Percentiles rank a stretch among this genome's conserved stretches.
Evolutionary conservation across 805 yeast species (phyloP).

Genomic region (Barnettozyma populi): DNA sequence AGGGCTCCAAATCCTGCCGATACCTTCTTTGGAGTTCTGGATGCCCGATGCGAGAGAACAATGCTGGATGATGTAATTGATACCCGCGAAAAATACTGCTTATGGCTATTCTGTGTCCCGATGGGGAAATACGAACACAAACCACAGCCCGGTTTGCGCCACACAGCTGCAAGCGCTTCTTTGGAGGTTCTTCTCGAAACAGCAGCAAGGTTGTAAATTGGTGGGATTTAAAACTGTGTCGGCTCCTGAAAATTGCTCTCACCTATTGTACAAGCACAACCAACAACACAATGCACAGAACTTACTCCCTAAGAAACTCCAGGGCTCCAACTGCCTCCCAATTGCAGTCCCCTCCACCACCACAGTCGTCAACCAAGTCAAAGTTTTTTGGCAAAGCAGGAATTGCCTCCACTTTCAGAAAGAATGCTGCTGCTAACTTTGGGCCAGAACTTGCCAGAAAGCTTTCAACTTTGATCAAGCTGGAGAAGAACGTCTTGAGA

Average conservation of each 20-base stretch:
- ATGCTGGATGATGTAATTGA: neutral
- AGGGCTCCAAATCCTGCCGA: no score
- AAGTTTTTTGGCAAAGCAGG: slow-evolving; percentile 86
- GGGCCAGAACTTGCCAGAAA: slow-evolving; percentile 80
- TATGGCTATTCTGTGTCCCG: neutral
- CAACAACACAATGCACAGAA: slow-evolving; percentile 77
- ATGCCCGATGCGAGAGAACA: neutral
- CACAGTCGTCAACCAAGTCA: slow-evolving; percentile 81
- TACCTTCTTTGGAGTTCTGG: neutral
- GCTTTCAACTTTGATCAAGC: slow-evolving; percentile 67
- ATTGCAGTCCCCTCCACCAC: slow-evolving; percentile 91
- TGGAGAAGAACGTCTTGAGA: slow-evolving; percentile 78
- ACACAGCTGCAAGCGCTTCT: neutral
- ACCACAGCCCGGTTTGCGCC: neutral
- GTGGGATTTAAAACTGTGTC: neutral
- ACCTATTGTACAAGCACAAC: neutral
- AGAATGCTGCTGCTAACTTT: slow-evolving; percentile 68
- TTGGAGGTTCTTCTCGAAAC: neutral
- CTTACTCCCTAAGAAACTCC: slow-evolving; percentile 89
- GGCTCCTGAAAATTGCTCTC: neutral
- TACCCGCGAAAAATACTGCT: neutral
- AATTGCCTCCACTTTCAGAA: slow-evolving; percentile 52
- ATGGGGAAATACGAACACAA: neutral
- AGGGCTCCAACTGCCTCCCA: slow-evolving; percentile 98
- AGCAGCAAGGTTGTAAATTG: neutral